Evolutionary conservation across 495 filamentous ascomycete species (phyloP), one percentile per base, ranked within the genome.

Genomic region (Hypoxylon intermedium): DNA sequence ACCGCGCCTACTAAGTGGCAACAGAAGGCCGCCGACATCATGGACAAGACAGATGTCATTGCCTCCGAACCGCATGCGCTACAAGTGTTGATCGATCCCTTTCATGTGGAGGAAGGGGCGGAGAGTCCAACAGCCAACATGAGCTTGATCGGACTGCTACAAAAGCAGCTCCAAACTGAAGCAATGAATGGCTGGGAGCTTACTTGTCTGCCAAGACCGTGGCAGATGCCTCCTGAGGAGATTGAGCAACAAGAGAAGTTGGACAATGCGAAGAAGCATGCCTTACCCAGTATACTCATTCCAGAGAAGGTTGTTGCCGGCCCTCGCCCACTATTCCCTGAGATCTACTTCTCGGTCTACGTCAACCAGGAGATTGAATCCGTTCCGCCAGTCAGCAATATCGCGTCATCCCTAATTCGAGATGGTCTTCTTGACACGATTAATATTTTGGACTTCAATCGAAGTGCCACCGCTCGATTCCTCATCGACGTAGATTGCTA

Each of bases 401-500:
- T 97, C 53, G 84, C 93, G 1, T 87, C 91, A 0, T 92, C 85
- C 6, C 71, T 99, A 18, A 77, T 97, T 58, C 84, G 94, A 42
- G 94, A 99, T 74, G 85, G 83, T 0, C 79, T 97, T 15, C 83
- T 96, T 24, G 94, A 99, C 70, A 97, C 93, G 0, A 96, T 98
- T 72, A 96, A 97, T 69, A 86, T 89, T 12, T 81, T 99, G 12
- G 87, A 97, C 74, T 96, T 89, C 77, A 99, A 98, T 70, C 88
- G 94, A 44, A 88, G 89, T 59, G 84, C 87, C 3, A 88, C 89
- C 0, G 93, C 94, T 45, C 91, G 92, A 50, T 93, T 89, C 63
- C 77, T 99, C 20, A 94, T 97, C 53, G 92, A 98, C 69, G 79
- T 97, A 24, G 95, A 98, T 70, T 95, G 91, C 73, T 99, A 92